phyloP scores from a whole-genome alignment of 306 rosid genomes.

The Lathyrus sativus region DNA sequence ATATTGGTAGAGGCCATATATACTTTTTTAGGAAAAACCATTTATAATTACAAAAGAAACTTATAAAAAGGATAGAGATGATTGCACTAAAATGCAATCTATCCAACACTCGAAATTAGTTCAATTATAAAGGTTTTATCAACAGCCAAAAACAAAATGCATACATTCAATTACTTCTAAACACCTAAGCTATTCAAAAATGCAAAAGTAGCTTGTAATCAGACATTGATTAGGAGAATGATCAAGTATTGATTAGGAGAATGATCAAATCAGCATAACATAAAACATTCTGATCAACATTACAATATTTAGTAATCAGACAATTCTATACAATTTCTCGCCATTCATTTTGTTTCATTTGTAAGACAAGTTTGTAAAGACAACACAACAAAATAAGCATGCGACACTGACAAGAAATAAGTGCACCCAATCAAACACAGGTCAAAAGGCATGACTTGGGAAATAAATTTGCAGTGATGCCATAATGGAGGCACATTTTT shows the following conservation, averaged over 20 bases:
- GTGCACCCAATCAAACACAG: slow-evolving; percentile 6
- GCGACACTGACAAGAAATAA: not conserved
- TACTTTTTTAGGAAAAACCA: no score
- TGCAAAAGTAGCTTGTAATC: not conserved
- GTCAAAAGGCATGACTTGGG: slow-evolving; percentile 31
- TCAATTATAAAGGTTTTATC: not conserved
- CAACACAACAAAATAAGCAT: not conserved
- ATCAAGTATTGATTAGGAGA: no score
- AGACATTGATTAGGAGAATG: no score
- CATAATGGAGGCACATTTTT: slow-evolving; percentile 38
- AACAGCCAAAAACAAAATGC: not conserved
- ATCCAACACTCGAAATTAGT: not conserved
- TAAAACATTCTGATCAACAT: no score
- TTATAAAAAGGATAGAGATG: no score
- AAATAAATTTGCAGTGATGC: slow-evolving; percentile 26
- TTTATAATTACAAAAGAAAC: no score
- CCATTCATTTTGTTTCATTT: not conserved
- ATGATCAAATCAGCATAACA: no score
- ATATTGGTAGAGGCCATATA: no score
- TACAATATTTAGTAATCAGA: no score
- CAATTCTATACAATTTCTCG: not conserved
- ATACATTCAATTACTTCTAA: not conserved
- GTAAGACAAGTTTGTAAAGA: slow-evolving; percentile 14
- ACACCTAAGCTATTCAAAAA: not conserved
- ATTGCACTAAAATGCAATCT: not conserved